Evolutionary conservation across 1,284 basidiomycete genomes (phyloP).

Genomic region (Leccinum fallax): DNA sequence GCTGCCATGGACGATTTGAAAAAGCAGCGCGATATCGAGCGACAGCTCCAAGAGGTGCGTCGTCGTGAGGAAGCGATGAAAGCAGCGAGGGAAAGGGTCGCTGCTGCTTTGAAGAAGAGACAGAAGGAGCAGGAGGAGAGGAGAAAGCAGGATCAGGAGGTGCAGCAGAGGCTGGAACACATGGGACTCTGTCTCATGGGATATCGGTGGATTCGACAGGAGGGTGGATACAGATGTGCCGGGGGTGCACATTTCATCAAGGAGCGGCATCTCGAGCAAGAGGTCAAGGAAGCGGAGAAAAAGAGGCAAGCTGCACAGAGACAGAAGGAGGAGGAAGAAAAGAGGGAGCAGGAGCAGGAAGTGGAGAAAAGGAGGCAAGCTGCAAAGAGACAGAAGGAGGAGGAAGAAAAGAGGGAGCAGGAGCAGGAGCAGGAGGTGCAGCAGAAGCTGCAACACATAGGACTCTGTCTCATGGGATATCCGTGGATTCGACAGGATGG

Average conservation of each 20-base stretch:
- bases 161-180: no score
- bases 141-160: no score
- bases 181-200: no score
- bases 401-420: constrained; percentile 38
- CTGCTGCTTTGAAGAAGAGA: background rate
- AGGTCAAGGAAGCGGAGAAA: constrained; percentile 16
- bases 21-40: background rate
- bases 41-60: constrained; percentile 23
- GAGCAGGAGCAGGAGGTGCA: constrained; percentile 38
- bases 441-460: constrained; percentile 49
- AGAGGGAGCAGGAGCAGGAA: constrained; percentile 33
- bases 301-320: constrained; percentile 21
- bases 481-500: constrained; percentile 48
- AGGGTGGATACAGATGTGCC: no score
- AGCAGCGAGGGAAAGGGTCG: constrained; percentile 35
- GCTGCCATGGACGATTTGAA: no score
- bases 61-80: constrained; percentile 31
- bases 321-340: constrained; percentile 40
- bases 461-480: constrained; percentile 53
- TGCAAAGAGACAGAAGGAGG: constrained; percentile 36
- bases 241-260: no score
- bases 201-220: no score
- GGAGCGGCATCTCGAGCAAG: constrained; percentile 9
- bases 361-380: constrained; percentile 17
- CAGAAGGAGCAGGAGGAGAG: no score